These are phyloP conservation scores for Sphaerulina populicola DNA, from an alignment of 2,329 filamentous ascomycete species.

Conservation along the genomic window DNA sequence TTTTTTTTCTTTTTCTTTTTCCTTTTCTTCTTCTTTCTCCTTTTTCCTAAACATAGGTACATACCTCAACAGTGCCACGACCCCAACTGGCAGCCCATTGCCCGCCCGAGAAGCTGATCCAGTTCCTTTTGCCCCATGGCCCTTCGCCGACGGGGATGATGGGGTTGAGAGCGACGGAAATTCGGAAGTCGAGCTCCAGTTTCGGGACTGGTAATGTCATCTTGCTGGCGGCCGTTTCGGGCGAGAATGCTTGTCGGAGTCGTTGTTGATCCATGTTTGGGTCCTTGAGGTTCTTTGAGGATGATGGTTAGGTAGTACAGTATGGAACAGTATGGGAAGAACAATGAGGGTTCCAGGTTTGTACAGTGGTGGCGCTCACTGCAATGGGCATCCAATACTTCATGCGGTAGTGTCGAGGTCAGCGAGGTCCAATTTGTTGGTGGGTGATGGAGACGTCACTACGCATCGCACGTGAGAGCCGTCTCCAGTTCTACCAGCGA, in stretches of 20 bases:
- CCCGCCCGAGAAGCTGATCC: slow-evolving; percentile 45
- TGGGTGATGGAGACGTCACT: too few species aligned
- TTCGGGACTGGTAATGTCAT: slow-evolving; percentile 37
- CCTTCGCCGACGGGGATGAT: slow-evolving; percentile 41
- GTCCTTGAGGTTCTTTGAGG: background rate
- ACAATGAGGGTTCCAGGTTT: too few species aligned
- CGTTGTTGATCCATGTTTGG: slow-evolving; percentile 8
- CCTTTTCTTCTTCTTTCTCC: too few species aligned
- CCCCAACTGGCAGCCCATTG: slow-evolving; percentile 48
- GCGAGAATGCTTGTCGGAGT: slow-evolving; percentile 4
- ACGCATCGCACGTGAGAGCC: too few species aligned
- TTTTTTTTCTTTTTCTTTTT: too few species aligned
- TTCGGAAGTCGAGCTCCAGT: slow-evolving; percentile 46
- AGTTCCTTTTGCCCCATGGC: slow-evolving; percentile 45
- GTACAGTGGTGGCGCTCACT: too few species aligned
- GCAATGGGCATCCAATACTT: too few species aligned
- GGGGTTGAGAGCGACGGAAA: slow-evolving; percentile 47
- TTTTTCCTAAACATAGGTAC: too few species aligned
- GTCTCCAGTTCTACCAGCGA: too few species aligned
- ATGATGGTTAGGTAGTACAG: background rate
- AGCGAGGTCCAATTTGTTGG: too few species aligned
- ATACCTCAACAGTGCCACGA: slow-evolving; percentile 38
- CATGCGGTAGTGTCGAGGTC: too few species aligned
- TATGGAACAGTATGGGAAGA: too few species aligned
- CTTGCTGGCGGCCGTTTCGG: slow-evolving; percentile 3